These are phyloP conservation scores for Astrothelium macrocarpum DNA, from an alignment of 495 filamentous ascomycete species.

Conservation along the genomic window DNA sequence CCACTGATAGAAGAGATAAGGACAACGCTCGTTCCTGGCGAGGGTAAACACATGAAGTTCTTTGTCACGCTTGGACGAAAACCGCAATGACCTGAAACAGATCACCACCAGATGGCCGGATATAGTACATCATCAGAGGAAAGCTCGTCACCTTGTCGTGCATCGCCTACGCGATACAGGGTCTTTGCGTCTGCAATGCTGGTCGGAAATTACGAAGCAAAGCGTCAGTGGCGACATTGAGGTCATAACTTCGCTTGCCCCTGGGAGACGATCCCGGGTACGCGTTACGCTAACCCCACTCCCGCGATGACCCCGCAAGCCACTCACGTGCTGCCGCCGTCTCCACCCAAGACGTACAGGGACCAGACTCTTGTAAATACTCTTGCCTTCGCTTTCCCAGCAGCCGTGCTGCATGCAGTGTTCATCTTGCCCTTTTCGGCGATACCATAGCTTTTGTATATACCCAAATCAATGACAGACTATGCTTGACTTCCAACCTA, in stretches of 20 bases:
- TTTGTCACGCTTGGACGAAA: conserved; percentile 1
- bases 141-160: not conserved
- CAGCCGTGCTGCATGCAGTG: not conserved
- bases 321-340: not conserved
- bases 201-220: not conserved
- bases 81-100: not conserved
- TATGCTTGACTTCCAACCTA: not conserved
- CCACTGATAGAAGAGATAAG: not conserved
- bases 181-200: not conserved
- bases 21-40: not conserved
- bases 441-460: not conserved
- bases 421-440: not conserved
- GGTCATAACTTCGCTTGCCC: not conserved
- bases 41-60: conserved; percentile 1
- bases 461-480: not conserved
- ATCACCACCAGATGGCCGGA: not conserved
- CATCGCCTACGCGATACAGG: not conserved
- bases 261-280: not conserved
- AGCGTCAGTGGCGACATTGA: not conserved
- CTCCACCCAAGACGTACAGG: not conserved
- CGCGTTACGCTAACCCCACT: conserved; percentile 2
- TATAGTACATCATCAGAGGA: not conserved
- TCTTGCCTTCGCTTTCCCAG: too few relatives aligned
- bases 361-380: too few relatives aligned
- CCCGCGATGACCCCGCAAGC: not conserved